phyloP scores from a whole-genome alignment of 116 monocot genomes.

The Papilionanthe hybrid region DNA sequence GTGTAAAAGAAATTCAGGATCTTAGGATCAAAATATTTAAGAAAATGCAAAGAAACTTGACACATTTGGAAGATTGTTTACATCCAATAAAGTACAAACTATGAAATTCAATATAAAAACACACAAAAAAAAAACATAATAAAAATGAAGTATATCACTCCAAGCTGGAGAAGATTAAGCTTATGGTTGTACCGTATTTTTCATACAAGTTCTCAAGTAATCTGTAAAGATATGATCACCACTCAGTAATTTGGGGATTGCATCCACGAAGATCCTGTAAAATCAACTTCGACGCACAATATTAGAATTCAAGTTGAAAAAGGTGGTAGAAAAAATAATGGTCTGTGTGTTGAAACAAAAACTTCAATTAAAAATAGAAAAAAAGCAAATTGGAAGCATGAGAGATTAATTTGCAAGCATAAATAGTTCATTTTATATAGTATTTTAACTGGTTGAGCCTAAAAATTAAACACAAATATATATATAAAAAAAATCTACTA shows the following conservation, averaged over 20 bases:
- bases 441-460: background rate
- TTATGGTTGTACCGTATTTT: slow-evolving; percentile 40
- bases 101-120: background rate
- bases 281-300: background rate
- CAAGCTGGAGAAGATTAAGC: background rate
- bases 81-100: background rate
- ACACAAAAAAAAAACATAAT: background rate
- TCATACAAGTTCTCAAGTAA: slow-evolving; percentile 23
- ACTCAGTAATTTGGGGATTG: slow-evolving; percentile 62
- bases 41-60: background rate
- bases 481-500: background rate
- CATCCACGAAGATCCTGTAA: slow-evolving; percentile 74
- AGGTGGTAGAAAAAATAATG: background rate
- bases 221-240: slow-evolving; percentile 35
- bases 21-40: background rate
- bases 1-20: background rate
- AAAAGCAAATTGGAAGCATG: background rate
- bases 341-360: background rate
- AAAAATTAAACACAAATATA: background rate
- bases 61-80: background rate
- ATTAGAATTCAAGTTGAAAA: background rate
- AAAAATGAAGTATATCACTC: background rate
- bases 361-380: background rate
- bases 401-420: background rate
- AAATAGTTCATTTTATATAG: background rate